Conservation (phyloP, 345 rosid genomes). For the Arabis alpina region DNA sequence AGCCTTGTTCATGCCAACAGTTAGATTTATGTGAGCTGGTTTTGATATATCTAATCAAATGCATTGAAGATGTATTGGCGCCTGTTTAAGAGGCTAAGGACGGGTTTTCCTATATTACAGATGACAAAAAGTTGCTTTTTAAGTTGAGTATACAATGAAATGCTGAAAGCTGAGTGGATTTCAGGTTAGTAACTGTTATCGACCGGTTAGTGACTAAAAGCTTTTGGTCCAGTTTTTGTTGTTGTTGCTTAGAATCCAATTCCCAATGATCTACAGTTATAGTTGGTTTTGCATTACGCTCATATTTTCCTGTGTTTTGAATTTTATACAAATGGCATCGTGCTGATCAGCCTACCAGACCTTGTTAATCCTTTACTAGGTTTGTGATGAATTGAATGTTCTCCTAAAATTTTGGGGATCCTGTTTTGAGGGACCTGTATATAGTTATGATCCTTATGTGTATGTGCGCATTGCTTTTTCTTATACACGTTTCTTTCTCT, state of each 20-base stretch:
- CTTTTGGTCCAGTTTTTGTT: background rate
- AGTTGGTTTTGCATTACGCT: background rate
- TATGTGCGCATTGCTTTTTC: slow-evolving; percentile 13
- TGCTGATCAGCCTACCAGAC: background rate
- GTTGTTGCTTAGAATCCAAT: background rate
- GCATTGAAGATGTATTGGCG: slow-evolving; percentile 53
- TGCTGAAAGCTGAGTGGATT: slow-evolving; percentile 63
- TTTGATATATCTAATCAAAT: slow-evolving; percentile 50
- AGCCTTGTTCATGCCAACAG: slow-evolving; percentile 17
- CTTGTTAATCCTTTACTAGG: slow-evolving; percentile 14
- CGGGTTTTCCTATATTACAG: slow-evolving; percentile 44
- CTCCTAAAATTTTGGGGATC: slow-evolving; percentile 43
- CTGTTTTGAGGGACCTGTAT: background rate
- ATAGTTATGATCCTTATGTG: slow-evolving; percentile 9
- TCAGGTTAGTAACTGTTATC: slow-evolving; percentile 59
- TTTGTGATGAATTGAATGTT: slow-evolving; percentile 41
- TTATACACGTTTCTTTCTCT: slow-evolving; percentile 20
- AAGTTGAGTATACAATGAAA: slow-evolving; percentile 68
- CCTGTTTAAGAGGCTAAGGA: slow-evolving; percentile 55
- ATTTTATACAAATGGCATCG: slow-evolving; percentile 13
- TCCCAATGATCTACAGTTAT: background rate
- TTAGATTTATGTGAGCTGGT: slow-evolving; percentile 6
- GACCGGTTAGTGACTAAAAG: background rate
- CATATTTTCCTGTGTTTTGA: background rate
- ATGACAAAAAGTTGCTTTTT: slow-evolving; percentile 57